These are phyloP conservation scores for Prunus davidiana DNA, from an alignment of 306 rosid genomes.

Conservation along the genomic window DNA sequence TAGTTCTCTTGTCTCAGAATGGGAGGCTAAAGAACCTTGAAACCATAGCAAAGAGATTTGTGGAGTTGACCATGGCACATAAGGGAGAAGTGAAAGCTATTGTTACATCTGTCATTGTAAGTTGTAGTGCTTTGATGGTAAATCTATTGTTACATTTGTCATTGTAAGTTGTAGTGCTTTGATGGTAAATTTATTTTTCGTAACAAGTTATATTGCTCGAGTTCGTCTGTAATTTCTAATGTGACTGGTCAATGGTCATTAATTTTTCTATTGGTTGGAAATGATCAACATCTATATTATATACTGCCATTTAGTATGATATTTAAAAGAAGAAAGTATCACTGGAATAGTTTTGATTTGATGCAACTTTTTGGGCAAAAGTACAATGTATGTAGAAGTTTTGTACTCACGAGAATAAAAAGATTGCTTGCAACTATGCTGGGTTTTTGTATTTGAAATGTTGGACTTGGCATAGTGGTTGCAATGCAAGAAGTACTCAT, in stretches of 20 bases:
- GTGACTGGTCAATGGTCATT: background rate
- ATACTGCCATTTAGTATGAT: background rate
- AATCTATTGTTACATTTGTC: no score
- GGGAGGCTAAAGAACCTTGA: conserved; percentile 77
- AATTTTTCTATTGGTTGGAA: background rate
- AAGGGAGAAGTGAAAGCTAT: conserved; percentile 83
- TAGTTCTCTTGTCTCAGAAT: conserved; percentile 67
- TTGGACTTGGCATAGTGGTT: background rate
- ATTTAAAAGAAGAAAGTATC: no score
- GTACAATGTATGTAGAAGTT: background rate
- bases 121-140: no score
- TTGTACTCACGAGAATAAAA: background rate
- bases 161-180: conserved; percentile 55
- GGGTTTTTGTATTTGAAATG: background rate
- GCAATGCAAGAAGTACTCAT: background rate
- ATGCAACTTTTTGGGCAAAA: background rate
- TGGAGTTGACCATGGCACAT: conserved; percentile 83
- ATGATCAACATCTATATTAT: background rate
- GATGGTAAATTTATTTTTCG: background rate
- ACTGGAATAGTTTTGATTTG: background rate
- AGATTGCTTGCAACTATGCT: background rate
- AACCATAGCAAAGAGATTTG: conserved; percentile 66
- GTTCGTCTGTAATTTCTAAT: background rate
- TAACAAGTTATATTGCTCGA: background rate
- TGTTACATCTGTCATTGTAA: no score